Evolutionary conservation across 139 green algal species (phyloP).

Genomic region (Asterochloris sp.): DNA sequence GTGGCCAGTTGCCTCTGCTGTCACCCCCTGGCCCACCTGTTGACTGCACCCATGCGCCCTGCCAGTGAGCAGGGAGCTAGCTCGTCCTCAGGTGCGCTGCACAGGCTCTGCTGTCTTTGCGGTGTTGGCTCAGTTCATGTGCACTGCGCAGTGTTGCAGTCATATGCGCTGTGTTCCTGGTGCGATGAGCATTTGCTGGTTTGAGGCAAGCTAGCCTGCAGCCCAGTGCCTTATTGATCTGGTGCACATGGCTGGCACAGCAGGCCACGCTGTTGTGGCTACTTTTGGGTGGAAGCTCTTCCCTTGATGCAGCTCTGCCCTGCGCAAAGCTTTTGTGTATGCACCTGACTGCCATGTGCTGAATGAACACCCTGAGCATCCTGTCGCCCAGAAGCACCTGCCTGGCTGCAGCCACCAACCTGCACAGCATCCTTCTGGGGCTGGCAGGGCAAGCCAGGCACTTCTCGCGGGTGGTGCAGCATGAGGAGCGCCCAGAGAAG

Average conservation of each 20-base stretch:
- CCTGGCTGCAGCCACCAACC: neutral
- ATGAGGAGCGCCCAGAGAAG: neutral
- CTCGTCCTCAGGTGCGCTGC: neutral
- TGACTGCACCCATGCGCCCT: conserved; percentile 15
- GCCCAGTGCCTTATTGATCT: too few relatives aligned
- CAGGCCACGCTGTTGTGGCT: too few relatives aligned
- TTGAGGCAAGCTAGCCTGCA: too few relatives aligned
- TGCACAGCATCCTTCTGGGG: neutral
- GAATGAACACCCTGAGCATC: too few relatives aligned
- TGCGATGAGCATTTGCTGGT: too few relatives aligned
- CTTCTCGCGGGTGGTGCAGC: neutral
- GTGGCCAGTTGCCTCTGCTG: conserved; percentile 39
- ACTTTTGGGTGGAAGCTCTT: too few relatives aligned
- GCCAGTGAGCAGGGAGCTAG: neutral
- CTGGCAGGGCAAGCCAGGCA: neutral
- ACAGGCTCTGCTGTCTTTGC: neutral
- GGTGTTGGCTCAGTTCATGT: neutral
- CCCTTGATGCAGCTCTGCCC: too few relatives aligned
- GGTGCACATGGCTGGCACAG: too few relatives aligned
- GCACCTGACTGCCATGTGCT: too few relatives aligned
- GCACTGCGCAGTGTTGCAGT: neutral
- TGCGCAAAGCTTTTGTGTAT: too few relatives aligned
- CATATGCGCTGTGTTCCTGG: neutral
- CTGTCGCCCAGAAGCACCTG: too few relatives aligned
- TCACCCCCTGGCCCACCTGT: conserved; percentile 18